Evolutionary conservation across 140 eudicot species (phyloP).

Genomic region (Flaveria floridana): DNA sequence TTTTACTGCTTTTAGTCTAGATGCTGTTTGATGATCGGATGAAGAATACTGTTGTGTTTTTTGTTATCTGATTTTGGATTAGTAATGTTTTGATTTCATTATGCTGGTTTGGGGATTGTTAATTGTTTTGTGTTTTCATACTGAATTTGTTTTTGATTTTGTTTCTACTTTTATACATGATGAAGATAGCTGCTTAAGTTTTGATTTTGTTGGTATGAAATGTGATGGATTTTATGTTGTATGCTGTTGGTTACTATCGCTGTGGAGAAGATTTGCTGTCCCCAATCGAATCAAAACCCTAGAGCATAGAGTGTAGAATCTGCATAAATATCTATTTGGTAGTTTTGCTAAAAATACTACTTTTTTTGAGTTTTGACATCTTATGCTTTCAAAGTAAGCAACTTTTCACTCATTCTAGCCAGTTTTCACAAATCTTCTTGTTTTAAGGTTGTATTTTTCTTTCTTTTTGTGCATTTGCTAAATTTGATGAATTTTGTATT

Average conservation of each 20-base stretch:
- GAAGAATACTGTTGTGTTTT: not conserved
- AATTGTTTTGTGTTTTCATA: not conserved
- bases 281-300: slow-evolving; percentile 20
- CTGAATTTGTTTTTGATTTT: not conserved
- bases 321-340: slow-evolving; percentile 11
- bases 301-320: slow-evolving; percentile 23
- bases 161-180: slow-evolving; percentile 14
- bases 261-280: slow-evolving; percentile 25
- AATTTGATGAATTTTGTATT: not conserved
- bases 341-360: slow-evolving; percentile 22
- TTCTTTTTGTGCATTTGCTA: not conserved
- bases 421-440: slow-evolving; percentile 1
- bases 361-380: slow-evolving; percentile 10
- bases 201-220: slow-evolving; percentile 24
- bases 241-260: slow-evolving; percentile 28
- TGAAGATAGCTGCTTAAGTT: slow-evolving; percentile 13
- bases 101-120: not conserved
- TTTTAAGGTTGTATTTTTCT: not conserved
- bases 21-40: slow-evolving; percentile 37
- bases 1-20: not conserved
- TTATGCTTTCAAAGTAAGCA: slow-evolving; percentile 36
- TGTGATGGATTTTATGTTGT: slow-evolving; percentile 29
- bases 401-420: slow-evolving; percentile 23
- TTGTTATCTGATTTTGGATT: slow-evolving; percentile 18
- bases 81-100: not conserved